These are phyloP conservation scores for Cryphonectria parasitica DNA, from an alignment of 2,329 filamentous ascomycete genomes.

Conservation along the genomic window DNA sequence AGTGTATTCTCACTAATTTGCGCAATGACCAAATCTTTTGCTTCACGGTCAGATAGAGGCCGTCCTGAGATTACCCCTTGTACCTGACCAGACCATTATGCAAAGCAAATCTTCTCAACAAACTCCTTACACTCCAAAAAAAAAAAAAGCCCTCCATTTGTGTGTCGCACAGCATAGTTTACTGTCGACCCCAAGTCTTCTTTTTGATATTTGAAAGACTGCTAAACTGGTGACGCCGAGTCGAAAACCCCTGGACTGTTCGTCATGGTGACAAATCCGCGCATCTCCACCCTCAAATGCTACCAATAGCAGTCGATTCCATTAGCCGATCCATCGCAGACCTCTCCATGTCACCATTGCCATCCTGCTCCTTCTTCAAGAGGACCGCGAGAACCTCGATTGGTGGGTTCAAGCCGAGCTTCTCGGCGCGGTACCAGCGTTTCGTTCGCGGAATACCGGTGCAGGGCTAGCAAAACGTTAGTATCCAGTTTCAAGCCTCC, in stretches of 20 bases:
- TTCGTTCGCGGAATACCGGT: slow-evolving; percentile 80
- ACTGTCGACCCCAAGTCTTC: neutral
- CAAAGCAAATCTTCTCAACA: slow-evolving; percentile 10
- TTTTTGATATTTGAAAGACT: neutral
- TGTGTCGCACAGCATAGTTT: neutral
- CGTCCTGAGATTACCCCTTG: neutral
- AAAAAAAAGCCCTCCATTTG: neutral
- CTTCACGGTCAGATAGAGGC: slow-evolving; percentile 13
- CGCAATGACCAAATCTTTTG: neutral
- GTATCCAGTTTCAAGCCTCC: neutral
- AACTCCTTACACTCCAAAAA: slow-evolving; percentile 14
- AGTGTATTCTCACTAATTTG: neutral
- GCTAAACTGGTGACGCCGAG: neutral
- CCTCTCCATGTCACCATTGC: slow-evolving; percentile 58
- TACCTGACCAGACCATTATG: slow-evolving; percentile 6
- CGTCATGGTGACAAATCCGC: too few relatives aligned
- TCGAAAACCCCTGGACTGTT: neutral
- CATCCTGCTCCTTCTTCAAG: slow-evolving; percentile 68
- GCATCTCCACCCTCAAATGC: slow-evolving; percentile 27
- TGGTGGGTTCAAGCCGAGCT: slow-evolving; percentile 82
- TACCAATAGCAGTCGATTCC: slow-evolving; percentile 51
- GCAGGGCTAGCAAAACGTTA: slow-evolving; percentile 66
- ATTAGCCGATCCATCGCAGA: slow-evolving; percentile 76
- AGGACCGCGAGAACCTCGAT: slow-evolving; percentile 89
- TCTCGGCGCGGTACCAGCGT: slow-evolving; percentile 86